Evolutionary conservation across 805 yeast species (phyloP), one percentile per base, ranked within the genome.

Genomic region (Kodamaea sagamina): DNA sequence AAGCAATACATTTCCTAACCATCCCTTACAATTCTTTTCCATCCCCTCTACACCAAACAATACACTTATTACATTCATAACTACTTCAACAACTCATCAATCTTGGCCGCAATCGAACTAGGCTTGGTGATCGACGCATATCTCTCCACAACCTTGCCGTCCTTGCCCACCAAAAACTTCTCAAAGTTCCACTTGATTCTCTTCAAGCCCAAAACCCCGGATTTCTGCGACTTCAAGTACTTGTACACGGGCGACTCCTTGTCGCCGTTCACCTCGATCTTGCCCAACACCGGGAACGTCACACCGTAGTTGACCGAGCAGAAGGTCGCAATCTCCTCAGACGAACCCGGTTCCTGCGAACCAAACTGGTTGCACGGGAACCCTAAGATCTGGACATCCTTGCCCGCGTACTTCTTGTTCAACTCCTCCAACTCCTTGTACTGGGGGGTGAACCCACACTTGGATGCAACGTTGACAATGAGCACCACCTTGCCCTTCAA

Each of bases 241-340:
- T 77, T 70, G 69, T 81, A 92, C 26, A 92, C 89, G 13, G 92
- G 88, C 59, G 86, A 90, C 13, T 88, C 81, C 34, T 81, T 67
- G 48, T 74, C 65, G 40, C 99, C 99, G 63, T 92, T 93, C 53
- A 93, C 98, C 32, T 90, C 89, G 47, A 89, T 65, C 74, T 90
- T 92, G 62, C 78, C 75, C 78, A 92, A 69, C 24, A 92, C 77
- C 22, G 97, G 97, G 83, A 93, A 92, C 12, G 85, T 72, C 32
- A 92, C 97, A 42, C 97, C 97, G 62, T 82, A 93, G 72, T 88
- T 89, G 56, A 81, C 59, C 34, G 78, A 66, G 65, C 97, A 89
- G 68, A 85, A 86, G 36, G 74, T 63, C 15, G 79, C 81, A 50
- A 88, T 87, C 56, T 86, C 89, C 44, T 81, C 72, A 25, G 62